phyloP scores from a whole-genome alignment of 129 eudicot species.

The Glebionis coronaria region DNA sequence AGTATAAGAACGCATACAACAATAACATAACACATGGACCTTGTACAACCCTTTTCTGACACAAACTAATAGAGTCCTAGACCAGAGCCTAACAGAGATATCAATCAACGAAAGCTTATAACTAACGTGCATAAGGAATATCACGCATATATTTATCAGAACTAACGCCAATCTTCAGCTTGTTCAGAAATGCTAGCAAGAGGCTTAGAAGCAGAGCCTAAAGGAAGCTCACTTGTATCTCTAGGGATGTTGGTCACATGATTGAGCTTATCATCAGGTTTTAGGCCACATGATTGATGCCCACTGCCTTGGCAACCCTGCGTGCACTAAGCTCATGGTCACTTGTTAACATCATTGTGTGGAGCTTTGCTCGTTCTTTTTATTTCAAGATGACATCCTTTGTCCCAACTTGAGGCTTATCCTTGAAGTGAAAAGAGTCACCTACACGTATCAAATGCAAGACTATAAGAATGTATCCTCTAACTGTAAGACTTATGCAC shows the following conservation, averaged over 20 bases:
- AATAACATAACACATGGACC: no score
- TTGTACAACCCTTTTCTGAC: no score
- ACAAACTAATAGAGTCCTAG: no score
- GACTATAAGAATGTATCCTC: neutral
- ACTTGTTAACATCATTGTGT: conserved; percentile 95
- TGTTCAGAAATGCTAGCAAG: neutral
- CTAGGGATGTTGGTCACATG: conserved; percentile 81
- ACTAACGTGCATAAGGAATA: no score
- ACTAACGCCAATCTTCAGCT: no score
- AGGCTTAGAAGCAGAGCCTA: neutral
- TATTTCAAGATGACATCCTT: conserved; percentile 60
- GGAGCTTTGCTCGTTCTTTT: conserved; percentile 68
- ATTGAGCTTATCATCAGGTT: conserved; percentile 97
- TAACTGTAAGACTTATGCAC: no score
- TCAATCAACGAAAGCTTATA: no score
- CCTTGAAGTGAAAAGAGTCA: conserved; percentile 90
- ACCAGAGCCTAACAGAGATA: no score
- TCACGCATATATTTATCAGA: no score
- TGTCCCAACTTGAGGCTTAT: conserved; percentile 74
- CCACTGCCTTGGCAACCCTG: conserved; percentile 90
- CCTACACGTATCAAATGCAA: conserved; percentile 40
- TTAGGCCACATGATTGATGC: conserved; percentile 77
- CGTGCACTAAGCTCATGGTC: conserved; percentile 94
- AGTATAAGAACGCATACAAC: no score
- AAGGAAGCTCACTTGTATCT: conserved; percentile 58